Percentiles rank a stretch among this genome's conserved stretches.
phyloP scores from a whole-genome alignment of 2,329 filamentous ascomycete genomes.

The Cordyceps fumosorosea region DNA sequence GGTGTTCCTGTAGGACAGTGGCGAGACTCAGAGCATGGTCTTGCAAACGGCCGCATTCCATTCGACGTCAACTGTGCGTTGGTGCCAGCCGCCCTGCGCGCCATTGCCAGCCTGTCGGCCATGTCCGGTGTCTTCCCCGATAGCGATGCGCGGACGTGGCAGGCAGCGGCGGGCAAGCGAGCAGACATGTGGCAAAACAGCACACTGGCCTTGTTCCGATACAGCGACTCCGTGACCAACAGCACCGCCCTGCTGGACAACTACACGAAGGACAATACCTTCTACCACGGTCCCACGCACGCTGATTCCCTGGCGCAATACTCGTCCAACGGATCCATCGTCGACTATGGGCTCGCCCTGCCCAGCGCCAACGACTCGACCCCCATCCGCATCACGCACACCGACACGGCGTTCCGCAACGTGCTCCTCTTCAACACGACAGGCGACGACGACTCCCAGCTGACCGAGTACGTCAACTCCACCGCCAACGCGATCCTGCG shows the following conservation, averaged over 20 bases:
- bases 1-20: constrained; percentile 53
- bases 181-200: constrained; percentile 57
- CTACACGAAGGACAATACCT: constrained; percentile 34
- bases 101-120: constrained; percentile 46
- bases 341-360: constrained; percentile 51
- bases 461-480: constrained; percentile 49
- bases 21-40: constrained; percentile 53
- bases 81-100: constrained; percentile 52
- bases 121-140: constrained; percentile 42
- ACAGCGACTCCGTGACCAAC: constrained; percentile 31
- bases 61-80: constrained; percentile 60
- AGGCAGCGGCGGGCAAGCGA: constrained; percentile 36
- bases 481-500: constrained; percentile 50
- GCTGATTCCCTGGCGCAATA: constrained; percentile 29
- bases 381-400: constrained; percentile 53
- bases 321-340: constrained; percentile 29
- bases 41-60: constrained; percentile 56
- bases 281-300: constrained; percentile 40
- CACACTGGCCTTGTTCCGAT: constrained; percentile 51
- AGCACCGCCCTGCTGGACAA: constrained; percentile 40
- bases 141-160: constrained; percentile 37
- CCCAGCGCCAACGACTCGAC: constrained; percentile 43
- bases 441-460: constrained; percentile 39
- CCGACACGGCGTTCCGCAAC: constrained; percentile 56
- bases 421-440: constrained; percentile 53